Conservation (phyloP, 2,329 filamentous ascomycete species). For the Aspergillus candidus region DNA sequence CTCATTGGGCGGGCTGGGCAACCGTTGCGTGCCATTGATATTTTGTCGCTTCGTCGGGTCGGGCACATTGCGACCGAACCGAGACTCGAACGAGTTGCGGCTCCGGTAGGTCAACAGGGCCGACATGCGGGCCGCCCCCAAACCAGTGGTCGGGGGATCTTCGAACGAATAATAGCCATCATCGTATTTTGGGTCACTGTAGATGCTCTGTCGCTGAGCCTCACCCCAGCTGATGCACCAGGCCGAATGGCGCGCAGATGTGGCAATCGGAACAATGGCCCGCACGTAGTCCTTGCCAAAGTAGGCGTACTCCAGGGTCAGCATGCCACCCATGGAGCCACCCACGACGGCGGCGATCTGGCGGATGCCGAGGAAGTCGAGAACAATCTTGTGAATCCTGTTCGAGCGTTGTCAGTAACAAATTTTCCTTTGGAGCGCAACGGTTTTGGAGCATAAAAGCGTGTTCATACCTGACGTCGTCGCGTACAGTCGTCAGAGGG, state of each 20-base stretch:
- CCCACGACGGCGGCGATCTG: constrained; percentile 52
- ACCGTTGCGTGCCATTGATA: constrained; percentile 62
- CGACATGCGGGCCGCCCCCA: constrained; percentile 94
- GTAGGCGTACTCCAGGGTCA: constrained; percentile 58
- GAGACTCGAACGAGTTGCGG: constrained; percentile 91
- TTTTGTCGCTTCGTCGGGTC: constrained; percentile 78
- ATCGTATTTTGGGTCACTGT: constrained; percentile 96
- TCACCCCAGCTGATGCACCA: constrained; percentile 58
- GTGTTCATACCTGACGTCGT: constrained; percentile 76
- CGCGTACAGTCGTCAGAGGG: constrained; percentile 86
- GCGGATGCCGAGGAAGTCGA: constrained; percentile 50
- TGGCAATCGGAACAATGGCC: constrained; percentile 51
- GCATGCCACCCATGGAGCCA: constrained; percentile 56
- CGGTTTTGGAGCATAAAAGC: too few relatives aligned
- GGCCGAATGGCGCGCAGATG: constrained; percentile 50
- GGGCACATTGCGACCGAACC: constrained; percentile 88
- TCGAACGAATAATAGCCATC: constrained; percentile 89
- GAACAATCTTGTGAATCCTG: constrained; percentile 50
- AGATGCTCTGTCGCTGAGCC: constrained; percentile 64
- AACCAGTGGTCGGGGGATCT: constrained; percentile 77
- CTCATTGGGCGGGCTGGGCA: constrained; percentile 58
- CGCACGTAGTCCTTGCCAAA: constrained; percentile 59
- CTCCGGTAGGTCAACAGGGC: constrained; percentile 93
- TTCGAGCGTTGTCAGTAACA: constrained; percentile 4
- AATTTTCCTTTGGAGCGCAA: too few relatives aligned